Evolutionary conservation across 2,329 filamentous ascomycete species (phyloP).

Genomic region (Cercospora canescens): DNA sequence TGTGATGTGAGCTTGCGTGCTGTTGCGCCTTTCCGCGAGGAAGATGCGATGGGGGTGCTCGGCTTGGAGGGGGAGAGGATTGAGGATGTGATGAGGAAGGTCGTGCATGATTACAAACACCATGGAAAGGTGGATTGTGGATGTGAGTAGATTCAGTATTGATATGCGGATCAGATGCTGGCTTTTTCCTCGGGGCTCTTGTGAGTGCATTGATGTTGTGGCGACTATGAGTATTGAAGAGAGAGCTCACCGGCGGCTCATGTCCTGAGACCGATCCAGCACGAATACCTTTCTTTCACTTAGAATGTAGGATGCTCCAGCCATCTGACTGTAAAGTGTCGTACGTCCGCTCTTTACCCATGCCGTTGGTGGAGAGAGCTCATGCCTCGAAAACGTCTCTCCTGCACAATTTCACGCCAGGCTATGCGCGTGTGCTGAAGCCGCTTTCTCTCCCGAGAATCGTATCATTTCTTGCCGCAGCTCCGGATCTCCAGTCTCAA

Average conservation of each 20-base stretch:
- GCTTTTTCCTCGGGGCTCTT: neutral
- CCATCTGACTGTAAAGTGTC: neutral
- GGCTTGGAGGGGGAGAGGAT: slow-evolving; percentile 24
- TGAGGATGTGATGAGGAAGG: slow-evolving; percentile 20
- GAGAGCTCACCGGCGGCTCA: too few species aligned
- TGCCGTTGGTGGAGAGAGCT: too few species aligned
- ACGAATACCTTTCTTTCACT: too few species aligned
- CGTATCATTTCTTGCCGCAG: too few species aligned
- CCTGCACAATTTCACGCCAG: too few species aligned
- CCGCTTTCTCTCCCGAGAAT: too few species aligned
- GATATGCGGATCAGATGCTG: neutral
- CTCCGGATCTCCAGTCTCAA: neutral
- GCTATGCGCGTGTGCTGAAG: too few species aligned
- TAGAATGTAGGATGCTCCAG: too few species aligned
- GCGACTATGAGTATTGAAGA: neutral
- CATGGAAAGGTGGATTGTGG: slow-evolving; percentile 37
- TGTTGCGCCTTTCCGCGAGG: slow-evolving; percentile 29
- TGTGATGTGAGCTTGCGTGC: slow-evolving; percentile 36
- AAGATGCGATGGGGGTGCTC: slow-evolving; percentile 23
- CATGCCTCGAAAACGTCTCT: too few species aligned
- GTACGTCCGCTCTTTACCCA: neutral
- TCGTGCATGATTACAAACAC: slow-evolving; percentile 26
- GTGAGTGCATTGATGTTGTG: neutral
- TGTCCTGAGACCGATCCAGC: too few species aligned
- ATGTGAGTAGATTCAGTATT: slow-evolving; percentile 26